Evolutionary conservation across 331 rosid species (phyloP).

Genomic region (Telfairia occidentalis): DNA sequence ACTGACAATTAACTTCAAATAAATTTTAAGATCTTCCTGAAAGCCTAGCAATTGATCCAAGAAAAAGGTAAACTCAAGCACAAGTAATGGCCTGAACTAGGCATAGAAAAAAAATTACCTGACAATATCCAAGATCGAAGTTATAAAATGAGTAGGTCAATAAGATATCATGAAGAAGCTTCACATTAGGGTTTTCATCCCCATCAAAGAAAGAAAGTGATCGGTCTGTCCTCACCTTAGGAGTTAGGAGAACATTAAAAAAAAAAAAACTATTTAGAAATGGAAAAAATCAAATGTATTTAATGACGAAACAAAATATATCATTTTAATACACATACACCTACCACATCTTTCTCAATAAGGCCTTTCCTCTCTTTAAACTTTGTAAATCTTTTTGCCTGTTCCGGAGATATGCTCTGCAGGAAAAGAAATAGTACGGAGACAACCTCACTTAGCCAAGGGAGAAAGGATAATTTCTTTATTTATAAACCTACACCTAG

Average conservation of each 20-base stretch:
- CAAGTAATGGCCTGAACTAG: background rate
- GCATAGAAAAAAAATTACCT: conserved; percentile 39
- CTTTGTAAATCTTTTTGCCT: conserved; percentile 88
- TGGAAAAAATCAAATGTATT: background rate
- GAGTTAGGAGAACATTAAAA: too few relatives aligned
- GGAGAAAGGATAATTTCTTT: background rate
- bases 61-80: background rate
- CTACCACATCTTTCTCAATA: conserved; percentile 96
- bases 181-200: conserved; percentile 79
- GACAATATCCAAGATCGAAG: conserved; percentile 97
- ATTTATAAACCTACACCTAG: background rate
- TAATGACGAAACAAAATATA: background rate
- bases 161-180: conserved; percentile 61
- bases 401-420: conserved; percentile 74
- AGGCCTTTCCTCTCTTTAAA: conserved; percentile 97
- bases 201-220: conserved; percentile 70
- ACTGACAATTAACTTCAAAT: background rate
- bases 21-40: background rate
- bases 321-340: conserved; percentile 27
- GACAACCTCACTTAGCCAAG: background rate
- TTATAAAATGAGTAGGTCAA: conserved; percentile 93
- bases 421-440: conserved; percentile 9
- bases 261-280: conserved; percentile 11
- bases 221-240: conserved; percentile 91
- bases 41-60: background rate